phyloP scores from a whole-genome alignment of 2,329 filamentous ascomycete genomes.

The Claviceps digitariae region DNA sequence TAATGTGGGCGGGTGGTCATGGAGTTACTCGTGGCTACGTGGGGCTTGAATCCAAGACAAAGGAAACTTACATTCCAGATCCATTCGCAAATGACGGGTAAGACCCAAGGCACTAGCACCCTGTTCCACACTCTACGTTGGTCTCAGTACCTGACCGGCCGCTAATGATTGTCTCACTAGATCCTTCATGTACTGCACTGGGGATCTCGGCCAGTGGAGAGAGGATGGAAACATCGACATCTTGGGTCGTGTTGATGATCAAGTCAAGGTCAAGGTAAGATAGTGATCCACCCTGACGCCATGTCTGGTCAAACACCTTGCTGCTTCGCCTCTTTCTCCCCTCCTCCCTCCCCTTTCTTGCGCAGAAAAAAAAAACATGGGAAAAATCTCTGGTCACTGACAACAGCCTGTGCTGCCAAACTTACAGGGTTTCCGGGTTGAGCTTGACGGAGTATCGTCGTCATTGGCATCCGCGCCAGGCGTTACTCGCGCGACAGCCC shows the following conservation, averaged over 20 bases:
- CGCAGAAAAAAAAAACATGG: no score
- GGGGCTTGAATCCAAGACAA: slow-evolving; percentile 36
- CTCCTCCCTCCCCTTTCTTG: no score
- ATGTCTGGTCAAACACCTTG: neutral
- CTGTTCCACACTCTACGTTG: neutral
- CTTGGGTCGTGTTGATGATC: slow-evolving; percentile 44
- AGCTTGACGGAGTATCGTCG: slow-evolving; percentile 43
- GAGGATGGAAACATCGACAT: slow-evolving; percentile 39
- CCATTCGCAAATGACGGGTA: slow-evolving; percentile 38
- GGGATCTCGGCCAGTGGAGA: slow-evolving; percentile 42
- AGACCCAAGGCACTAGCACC: slow-evolving; percentile 8
- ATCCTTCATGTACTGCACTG: slow-evolving; percentile 44
- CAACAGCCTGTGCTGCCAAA: neutral
- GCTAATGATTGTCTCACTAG: slow-evolving; percentile 14
- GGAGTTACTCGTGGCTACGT: slow-evolving; percentile 44
- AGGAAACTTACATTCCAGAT: slow-evolving; percentile 34
- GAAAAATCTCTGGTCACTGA: neutral
- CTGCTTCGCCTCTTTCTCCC: neutral
- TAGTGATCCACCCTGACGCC: neutral
- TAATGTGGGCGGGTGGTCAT: slow-evolving; percentile 43
- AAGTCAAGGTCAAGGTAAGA: slow-evolving; percentile 44
- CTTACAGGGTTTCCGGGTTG: slow-evolving; percentile 43
- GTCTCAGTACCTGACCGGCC: slow-evolving; percentile 1
- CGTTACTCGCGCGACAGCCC: slow-evolving; percentile 32
- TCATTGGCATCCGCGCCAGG: slow-evolving; percentile 31